A percentile compares a stretch with the other conserved stretches of the same genome.
Evolutionary conservation across 2,329 filamentous ascomycete genomes (phyloP).

Genomic region (Diaporthe eres): DNA sequence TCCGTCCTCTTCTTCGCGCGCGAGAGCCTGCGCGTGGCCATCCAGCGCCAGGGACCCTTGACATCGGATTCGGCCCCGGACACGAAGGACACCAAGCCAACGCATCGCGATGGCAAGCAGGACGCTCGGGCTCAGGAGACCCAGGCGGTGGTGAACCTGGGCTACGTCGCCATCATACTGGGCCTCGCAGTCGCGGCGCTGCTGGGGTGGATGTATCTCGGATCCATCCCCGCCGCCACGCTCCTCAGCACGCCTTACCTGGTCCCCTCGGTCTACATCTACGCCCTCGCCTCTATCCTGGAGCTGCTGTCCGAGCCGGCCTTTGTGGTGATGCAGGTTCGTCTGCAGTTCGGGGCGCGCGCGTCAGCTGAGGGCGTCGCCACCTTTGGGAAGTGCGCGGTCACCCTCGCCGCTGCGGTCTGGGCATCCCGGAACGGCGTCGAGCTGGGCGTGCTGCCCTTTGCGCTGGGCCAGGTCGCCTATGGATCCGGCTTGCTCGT

Average conservation of each 20-base stretch:
- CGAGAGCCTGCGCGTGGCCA: conserved; percentile 90
- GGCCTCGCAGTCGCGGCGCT: conserved; percentile 55
- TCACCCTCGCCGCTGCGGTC: conserved; percentile 80
- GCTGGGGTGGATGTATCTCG: conserved; percentile 78
- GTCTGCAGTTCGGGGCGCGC: conserved; percentile 83
- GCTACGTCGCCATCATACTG: conserved; percentile 38
- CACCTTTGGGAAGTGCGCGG: conserved; percentile 81
- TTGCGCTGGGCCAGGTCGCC: conserved; percentile 86
- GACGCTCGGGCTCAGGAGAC: conserved; percentile 51
- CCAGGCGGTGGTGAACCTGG: conserved; percentile 84
- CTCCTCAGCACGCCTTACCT: conserved; percentile 76
- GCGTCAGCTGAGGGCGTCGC: conserved; percentile 87
- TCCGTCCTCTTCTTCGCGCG: conserved; percentile 95
- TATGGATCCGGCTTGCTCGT: conserved; percentile 79
- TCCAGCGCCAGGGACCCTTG: conserved; percentile 80
- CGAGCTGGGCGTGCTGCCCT: conserved; percentile 84
- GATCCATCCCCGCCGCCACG: conserved; percentile 60
- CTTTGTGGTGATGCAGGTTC: conserved; percentile 89
- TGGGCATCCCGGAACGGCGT: conserved; percentile 67
- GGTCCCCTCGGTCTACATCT: conserved; percentile 64
- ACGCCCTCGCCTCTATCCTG: conserved; percentile 71
- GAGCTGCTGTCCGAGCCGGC: conserved; percentile 90
- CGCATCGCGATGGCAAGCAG: conserved; percentile 46
- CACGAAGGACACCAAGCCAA: conserved; percentile 31
- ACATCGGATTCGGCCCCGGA: background rate